These are phyloP conservation scores for Nadsonia starkeyi-henricii DNA, from an alignment of 1,139 yeast genomes.

Conservation along the genomic window DNA sequence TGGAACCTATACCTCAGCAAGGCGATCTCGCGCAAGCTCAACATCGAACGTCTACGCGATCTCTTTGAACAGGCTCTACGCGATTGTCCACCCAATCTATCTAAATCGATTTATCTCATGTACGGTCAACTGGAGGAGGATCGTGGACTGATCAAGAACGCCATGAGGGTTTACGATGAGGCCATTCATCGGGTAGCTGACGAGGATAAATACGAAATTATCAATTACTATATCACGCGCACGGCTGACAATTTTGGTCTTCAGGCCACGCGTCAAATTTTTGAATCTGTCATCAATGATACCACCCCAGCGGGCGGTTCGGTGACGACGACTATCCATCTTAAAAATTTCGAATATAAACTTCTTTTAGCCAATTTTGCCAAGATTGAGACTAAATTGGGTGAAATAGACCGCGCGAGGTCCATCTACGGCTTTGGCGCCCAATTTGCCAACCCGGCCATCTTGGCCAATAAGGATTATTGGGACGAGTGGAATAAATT, in stretches of 20 bases:
- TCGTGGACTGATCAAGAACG: constrained; percentile 31
- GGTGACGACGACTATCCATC: not conserved
- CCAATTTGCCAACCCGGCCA: constrained; percentile 31
- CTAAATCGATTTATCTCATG: constrained; percentile 37
- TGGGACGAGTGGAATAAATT: constrained; percentile 65
- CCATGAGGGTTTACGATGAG: constrained; percentile 31
- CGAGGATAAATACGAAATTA: constrained; percentile 24
- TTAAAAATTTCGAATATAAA: not conserved
- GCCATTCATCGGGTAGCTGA: constrained; percentile 28
- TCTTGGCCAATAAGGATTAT: constrained; percentile 20
- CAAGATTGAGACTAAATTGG: constrained; percentile 34
- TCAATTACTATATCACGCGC: constrained; percentile 22
- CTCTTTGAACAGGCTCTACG: constrained; percentile 52
- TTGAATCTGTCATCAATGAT: constrained; percentile 26
- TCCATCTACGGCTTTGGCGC: constrained; percentile 38
- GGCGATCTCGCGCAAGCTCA: constrained; percentile 27
- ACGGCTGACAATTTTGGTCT: constrained; percentile 25
- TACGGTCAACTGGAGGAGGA: constrained; percentile 53
- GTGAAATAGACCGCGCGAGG: constrained; percentile 46
- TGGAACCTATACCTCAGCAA: constrained; percentile 59
- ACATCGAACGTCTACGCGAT: constrained; percentile 54
- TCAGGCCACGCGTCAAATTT: constrained; percentile 27
- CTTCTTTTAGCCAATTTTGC: constrained; percentile 29
- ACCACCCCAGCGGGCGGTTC: constrained; percentile 22
- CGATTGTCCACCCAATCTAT: constrained; percentile 34